phyloP scores from a whole-genome alignment of 345 rosid genomes.

The Balakata baccata region DNA sequence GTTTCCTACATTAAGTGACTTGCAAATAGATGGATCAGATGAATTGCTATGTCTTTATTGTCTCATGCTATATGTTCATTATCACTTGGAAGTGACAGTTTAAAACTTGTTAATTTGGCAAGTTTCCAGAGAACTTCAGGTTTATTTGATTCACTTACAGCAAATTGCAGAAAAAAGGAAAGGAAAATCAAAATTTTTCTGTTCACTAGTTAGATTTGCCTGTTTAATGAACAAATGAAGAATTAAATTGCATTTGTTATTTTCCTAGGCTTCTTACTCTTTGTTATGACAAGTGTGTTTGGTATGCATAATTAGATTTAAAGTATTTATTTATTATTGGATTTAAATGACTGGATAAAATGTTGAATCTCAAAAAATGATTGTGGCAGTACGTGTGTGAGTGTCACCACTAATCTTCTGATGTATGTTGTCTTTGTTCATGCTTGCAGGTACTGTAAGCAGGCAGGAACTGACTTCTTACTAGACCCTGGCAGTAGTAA shows the following conservation, averaged over 20 bases:
- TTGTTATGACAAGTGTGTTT: not conserved
- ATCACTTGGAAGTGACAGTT: not conserved
- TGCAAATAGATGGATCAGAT: not conserved
- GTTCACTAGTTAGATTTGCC: not conserved
- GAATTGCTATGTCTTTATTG: not conserved
- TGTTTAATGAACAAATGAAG: not conserved
- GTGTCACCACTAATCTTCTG: not conserved
- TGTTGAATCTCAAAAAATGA: not conserved
- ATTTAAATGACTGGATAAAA: not conserved
- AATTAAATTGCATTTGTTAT: not conserved
- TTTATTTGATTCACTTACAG: not conserved
- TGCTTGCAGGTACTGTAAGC: slow-evolving; percentile 26
- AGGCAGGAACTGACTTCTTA: slow-evolving; percentile 28
- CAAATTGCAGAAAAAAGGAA: not conserved
- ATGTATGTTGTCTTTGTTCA: not conserved
- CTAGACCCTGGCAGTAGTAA: slow-evolving; percentile 17
- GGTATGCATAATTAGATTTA: not conserved
- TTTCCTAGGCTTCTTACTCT: not conserved
- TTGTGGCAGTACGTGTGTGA: not conserved
- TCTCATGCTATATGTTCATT: not conserved
- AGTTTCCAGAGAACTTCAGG: not conserved
- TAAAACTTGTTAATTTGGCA: not conserved
- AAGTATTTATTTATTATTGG: not conserved
- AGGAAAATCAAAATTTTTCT: not conserved
- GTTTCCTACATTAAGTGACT: not conserved